Evolutionary conservation across 176 grass and related monocot species (phyloP).

Genomic region (Luzula sylvatica): DNA sequence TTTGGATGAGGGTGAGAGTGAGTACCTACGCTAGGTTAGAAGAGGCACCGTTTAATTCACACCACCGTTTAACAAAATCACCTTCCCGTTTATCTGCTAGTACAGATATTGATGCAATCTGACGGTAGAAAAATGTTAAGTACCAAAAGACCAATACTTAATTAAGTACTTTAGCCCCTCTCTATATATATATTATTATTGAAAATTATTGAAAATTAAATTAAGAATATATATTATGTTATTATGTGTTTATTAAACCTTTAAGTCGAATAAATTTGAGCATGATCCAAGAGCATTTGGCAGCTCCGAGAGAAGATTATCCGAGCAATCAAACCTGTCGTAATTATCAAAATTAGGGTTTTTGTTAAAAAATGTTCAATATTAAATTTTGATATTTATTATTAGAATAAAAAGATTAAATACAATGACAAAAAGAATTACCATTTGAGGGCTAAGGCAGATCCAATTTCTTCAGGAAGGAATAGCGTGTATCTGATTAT

Average conservation of each 20-base stretch:
- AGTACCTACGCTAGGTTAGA: no score
- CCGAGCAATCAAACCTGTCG: constrained; percentile 76
- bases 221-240: background rate
- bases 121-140: no score
- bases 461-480: constrained; percentile 80
- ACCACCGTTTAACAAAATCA: no score
- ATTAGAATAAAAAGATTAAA: background rate
- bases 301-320: constrained; percentile 64
- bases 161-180: no score
- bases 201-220: constrained; percentile 5
- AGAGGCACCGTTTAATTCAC: no score
- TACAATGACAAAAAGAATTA: constrained; percentile 38
- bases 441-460: constrained; percentile 59
- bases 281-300: constrained; percentile 66
- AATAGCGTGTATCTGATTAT: constrained; percentile 54
- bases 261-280: constrained; percentile 62
- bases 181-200: no score
- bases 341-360: constrained; percentile 2
- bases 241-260: constrained; percentile 30
- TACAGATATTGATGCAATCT: no score
- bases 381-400: no score
- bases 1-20: no score
- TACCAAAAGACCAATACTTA: no score
- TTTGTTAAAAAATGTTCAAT: no score
- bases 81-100: no score